Percentiles rank a stretch among this genome's conserved stretches.
phyloP scores from a whole-genome alignment of 805 yeast species.

The Ogataea chonburiensis region DNA sequence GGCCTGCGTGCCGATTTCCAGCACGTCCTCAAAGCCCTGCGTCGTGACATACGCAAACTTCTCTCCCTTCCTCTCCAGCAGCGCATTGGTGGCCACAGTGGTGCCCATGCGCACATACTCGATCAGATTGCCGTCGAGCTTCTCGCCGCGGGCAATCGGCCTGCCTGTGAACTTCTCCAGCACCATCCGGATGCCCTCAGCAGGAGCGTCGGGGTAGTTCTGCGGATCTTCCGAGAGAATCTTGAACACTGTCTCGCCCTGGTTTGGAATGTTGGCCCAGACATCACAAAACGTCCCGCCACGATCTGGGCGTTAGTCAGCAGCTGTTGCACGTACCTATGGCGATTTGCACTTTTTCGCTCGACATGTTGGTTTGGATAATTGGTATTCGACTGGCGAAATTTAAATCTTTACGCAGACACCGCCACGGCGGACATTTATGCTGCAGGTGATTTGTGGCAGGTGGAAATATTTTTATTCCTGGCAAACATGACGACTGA shows the following conservation, averaged over 20 bases:
- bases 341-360: constrained; percentile 13
- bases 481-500: constrained; percentile 11
- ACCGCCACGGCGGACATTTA: constrained; percentile 11
- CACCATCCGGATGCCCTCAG: constrained; percentile 28
- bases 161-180: constrained; percentile 20
- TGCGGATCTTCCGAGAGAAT: constrained; percentile 27
- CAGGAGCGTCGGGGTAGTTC: constrained; percentile 29
- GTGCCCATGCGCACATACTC: constrained; percentile 30
- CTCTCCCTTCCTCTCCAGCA: constrained; percentile 25
- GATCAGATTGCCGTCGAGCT: constrained; percentile 21
- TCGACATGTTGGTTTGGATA: constrained; percentile 1
- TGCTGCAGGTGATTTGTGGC: constrained; percentile 9
- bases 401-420: not conserved
- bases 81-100: constrained; percentile 29
- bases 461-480: not conserved
- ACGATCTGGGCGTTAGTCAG: constrained; percentile 16
- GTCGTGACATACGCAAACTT: constrained; percentile 27
- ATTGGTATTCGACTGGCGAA: no score
- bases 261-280: constrained; percentile 43
- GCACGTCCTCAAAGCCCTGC: constrained; percentile 32
- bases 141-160: constrained; percentile 18
- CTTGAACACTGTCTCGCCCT: constrained; percentile 37
- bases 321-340: constrained; percentile 10
- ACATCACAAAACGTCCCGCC: constrained; percentile 51
- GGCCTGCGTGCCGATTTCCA: constrained; percentile 34